Percentiles rank a stretch among this genome's conserved stretches.
phyloP scores from a whole-genome alignment of 441 rosid genomes.

The Pelargonium hybrid region DNA sequence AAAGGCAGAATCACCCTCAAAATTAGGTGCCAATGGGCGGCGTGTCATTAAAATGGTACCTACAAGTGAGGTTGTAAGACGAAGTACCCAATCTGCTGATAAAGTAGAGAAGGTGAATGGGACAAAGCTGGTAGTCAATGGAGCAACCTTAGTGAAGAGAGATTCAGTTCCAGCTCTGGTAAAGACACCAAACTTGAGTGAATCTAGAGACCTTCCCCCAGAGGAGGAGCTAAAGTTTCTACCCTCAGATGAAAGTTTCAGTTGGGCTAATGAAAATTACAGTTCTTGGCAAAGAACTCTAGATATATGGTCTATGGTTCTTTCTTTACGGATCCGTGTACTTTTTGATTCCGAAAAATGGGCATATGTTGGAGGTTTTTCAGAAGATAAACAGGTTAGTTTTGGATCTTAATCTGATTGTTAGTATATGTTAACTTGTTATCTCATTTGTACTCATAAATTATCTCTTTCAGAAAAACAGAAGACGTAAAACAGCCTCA shows the following conservation, averaged over 20 bases:
- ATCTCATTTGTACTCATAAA: not conserved
- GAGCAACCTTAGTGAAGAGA: constrained; percentile 13
- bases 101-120: constrained; percentile 18
- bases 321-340: constrained; percentile 20
- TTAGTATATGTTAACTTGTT: not conserved
- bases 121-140: constrained; percentile 14
- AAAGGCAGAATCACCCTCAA: constrained; percentile 10
- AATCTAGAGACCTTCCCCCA: constrained; percentile 9
- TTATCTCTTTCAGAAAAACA: constrained; percentile 13
- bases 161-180: constrained; percentile 10
- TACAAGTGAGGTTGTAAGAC: constrained; percentile 20
- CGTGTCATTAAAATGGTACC: constrained; percentile 22
- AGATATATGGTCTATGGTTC: constrained; percentile 23
- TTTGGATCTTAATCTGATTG: too few relatives aligned
- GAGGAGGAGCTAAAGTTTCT: constrained; percentile 19
- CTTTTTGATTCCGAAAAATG: constrained; percentile 22
- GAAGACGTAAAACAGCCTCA: constrained; percentile 20
- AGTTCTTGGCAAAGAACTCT: constrained; percentile 22
- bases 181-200: constrained; percentile 4
- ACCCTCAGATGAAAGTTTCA: constrained; percentile 23
- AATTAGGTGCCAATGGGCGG: constrained; percentile 13
- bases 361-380: constrained; percentile 20
- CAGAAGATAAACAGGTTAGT: constrained; percentile 21
- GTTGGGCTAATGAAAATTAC: constrained; percentile 25
- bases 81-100: constrained; percentile 1